phyloP scores from a whole-genome alignment of 768 basidiomycete genomes.

The Rubroboletus pulcherrimus region DNA sequence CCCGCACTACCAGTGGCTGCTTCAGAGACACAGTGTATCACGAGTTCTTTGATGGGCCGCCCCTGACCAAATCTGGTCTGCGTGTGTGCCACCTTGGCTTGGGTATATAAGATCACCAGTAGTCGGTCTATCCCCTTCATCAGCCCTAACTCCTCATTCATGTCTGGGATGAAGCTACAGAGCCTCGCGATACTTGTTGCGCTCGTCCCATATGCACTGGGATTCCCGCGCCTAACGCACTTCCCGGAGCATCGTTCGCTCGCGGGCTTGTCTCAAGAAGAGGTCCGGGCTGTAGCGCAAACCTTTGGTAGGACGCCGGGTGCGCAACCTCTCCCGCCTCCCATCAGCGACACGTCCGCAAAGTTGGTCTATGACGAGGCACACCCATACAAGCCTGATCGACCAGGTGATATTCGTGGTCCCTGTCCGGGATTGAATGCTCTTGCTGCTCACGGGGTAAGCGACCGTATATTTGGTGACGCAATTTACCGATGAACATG shows the following conservation, averaged over 20 bases:
- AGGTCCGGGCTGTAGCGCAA: constrained; percentile 12
- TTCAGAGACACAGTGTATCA: not conserved
- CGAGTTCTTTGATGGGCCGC: too few relatives aligned
- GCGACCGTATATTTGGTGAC: not conserved
- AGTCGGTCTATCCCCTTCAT: not conserved
- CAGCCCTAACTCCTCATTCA: not conserved
- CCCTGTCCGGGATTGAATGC: constrained; percentile 27
- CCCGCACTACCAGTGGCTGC: not conserved
- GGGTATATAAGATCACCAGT: constrained; percentile 2
- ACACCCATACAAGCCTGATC: constrained; percentile 15
- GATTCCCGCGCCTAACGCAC: constrained; percentile 11
- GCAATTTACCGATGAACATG: not conserved
- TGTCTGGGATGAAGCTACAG: constrained; percentile 7
- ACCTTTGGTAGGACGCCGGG: constrained; percentile 19
- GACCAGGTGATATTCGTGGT: constrained; percentile 23
- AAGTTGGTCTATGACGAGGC: constrained; percentile 19
- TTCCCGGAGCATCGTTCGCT: constrained; percentile 23
- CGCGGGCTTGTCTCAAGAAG: constrained; percentile 15
- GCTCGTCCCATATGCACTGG: constrained; percentile 7
- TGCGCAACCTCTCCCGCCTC: constrained; percentile 20
- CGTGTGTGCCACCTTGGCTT: not conserved
- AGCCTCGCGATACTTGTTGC: not conserved
- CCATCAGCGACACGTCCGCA: constrained; percentile 23
- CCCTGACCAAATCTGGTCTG: not conserved
- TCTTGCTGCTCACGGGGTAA: constrained; percentile 27